Conservation (phyloP, 1,139 yeast genomes). For the Barnettozyma hawaiiensis region DNA sequence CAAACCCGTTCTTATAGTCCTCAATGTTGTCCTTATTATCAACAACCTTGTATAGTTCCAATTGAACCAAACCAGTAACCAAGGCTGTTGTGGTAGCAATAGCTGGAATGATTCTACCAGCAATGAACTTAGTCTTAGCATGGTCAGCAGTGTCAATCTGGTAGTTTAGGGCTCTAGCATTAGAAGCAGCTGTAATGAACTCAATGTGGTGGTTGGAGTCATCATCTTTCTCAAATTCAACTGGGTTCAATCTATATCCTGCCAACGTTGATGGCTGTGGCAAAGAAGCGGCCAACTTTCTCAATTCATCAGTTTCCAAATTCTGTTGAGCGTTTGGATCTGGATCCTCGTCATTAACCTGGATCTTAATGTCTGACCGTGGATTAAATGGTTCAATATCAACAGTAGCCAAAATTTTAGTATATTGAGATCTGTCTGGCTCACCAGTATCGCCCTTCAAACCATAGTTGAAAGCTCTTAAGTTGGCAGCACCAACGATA, state of each 20-base stretch:
- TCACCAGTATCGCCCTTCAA: constrained; percentile 57
- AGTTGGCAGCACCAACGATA: constrained; percentile 82
- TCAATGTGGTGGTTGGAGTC: constrained; percentile 95
- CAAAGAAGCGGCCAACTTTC: constrained; percentile 61
- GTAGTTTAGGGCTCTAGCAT: constrained; percentile 90
- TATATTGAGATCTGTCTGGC: constrained; percentile 39
- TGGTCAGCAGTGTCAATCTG: constrained; percentile 75
- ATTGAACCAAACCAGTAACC: constrained; percentile 90
- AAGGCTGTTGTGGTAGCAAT: constrained; percentile 97
- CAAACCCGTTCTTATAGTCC: constrained; percentile 88
- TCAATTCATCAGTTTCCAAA: constrained; percentile 50
- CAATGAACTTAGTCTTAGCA: constrained; percentile 73
- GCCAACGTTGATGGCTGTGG: constrained; percentile 89
- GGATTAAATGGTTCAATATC: constrained; percentile 68
- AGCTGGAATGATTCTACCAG: constrained; percentile 96
- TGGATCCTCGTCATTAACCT: constrained; percentile 83
- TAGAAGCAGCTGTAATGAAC: constrained; percentile 94
- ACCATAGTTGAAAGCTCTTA: constrained; percentile 88
- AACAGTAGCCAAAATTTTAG: constrained; percentile 44
- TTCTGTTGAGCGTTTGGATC: constrained; percentile 65
- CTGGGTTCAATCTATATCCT: constrained; percentile 79
- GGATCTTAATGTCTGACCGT: constrained; percentile 70
- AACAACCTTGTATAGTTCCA: constrained; percentile 87
- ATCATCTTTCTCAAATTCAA: constrained; percentile 96
- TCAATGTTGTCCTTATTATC: constrained; percentile 70